Base-by-base conservation (phyloP, 805 yeast species). In the Wickerhamomyces chaumierensis region DNA sequence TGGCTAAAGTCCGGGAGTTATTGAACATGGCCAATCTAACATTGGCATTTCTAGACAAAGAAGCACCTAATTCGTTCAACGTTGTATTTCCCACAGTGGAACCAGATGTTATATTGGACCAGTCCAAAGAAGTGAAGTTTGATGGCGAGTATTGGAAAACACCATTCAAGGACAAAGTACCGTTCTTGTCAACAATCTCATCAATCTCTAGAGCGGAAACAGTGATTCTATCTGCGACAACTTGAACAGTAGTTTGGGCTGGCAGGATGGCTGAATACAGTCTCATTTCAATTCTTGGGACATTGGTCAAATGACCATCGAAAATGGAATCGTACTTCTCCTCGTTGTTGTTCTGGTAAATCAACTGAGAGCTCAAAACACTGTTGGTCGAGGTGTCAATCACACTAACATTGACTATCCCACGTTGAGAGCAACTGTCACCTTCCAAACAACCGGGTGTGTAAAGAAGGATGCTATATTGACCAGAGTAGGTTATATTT, bases 381-480 rank as follows among this genome's bases (percentile, higher is more conserved):
- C 60, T 60, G 14, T 62, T 49, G 0, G 53, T 47, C 0, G 55
- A 49, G 18, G 70, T 73, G 25, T 69, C 63, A 44, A 58, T 63
- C 2, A 88, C 63, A 0, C 94, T 70, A 0, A 80, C 95, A 48
- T 84, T 84, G 3, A 84, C 90, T 19, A 74, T 69, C 11, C 94
- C 90, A 53, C 98, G 71, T 17, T 61, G 42, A 18, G 55, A 47
- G 60, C 98, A 92, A 0, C 92, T 69, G 36, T 62, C 58, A 53
- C 83, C 95, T 3, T 48, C 55, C 1, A 56, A 38, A 61, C 98
- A 92, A 0, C 97, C 97, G 0, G 96, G 96, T 1, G 98, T 92
- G 49, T 74, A 80, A 36, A 88, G 49, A 38, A 74, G 63, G 18
- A 92, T 66, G 0, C 84, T 65, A 56, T 86, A 92, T 42, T 75